Base-by-base conservation (phyloP, 164 flowering plant genomes). In the Magnolia sinica region DNA sequence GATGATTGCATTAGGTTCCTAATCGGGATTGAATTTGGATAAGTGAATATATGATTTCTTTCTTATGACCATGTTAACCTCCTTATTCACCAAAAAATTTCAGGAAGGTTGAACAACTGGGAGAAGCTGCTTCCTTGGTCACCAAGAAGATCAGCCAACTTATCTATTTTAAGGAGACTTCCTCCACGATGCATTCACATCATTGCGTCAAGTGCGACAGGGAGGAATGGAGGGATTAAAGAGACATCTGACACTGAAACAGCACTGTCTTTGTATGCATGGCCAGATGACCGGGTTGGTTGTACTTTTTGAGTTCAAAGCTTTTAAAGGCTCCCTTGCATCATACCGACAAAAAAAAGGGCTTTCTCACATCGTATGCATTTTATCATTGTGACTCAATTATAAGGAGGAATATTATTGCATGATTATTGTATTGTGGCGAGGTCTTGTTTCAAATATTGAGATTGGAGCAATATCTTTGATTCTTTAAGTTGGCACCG, bases 251-350 rank as follows among this genome's bases (percentile, higher is more conserved):
- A 79, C 19, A 79, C 74, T 49, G 82, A 77, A 37, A 31, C 65
- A 37, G n/a, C 58, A 10, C 29, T 59, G 50, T 31, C 74, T 52
- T 45, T 70, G n/a, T 83, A 73, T 65, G 49, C 69, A 49, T 83
- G 86, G 86, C 82, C 83, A 18, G 81, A 83, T 70, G 74, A 72
- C 24, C 76, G 75, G 82, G 86, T 83, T 76, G 59, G 67, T 6
- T 18, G 6, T 11, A 9, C 29, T 29, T 13, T 13, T 8, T 67
- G 31, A 14, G 63, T n/a, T 78, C 45, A 51, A 24, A 1, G 68
- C 4, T 20, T 58, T 16, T 73, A 1, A 67, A 52, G 58, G 52
- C 3, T 9, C 27, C 14, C 3, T 22, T 8, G 14, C 50, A 52
- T 76, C 23, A 13, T 8, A 19, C 18, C 61, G 0, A 55, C 13